phyloP scores from a whole-genome alignment of 371 early-diverging fungal genomes.

The Syncephalastrum racemosum region DNA sequence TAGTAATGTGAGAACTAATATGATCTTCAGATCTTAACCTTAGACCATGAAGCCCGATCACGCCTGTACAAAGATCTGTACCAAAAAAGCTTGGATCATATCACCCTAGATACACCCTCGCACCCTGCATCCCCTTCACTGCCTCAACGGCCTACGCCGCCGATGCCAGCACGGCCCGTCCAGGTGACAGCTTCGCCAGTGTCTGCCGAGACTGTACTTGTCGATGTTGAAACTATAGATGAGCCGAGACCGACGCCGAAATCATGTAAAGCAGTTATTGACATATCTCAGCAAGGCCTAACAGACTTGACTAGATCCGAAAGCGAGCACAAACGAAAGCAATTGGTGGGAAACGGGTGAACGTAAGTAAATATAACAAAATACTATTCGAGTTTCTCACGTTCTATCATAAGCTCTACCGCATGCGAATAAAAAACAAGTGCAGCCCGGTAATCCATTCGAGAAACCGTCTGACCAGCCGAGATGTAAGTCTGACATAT shows the following conservation, averaged over 20 bases:
- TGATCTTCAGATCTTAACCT: conserved; percentile 27
- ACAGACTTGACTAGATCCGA: conserved; percentile 24
- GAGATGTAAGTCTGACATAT: background rate
- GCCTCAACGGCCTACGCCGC: conserved; percentile 19
- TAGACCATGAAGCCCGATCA: conserved; percentile 43
- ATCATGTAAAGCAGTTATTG: conserved; percentile 10
- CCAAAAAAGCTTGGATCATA: conserved; percentile 37
- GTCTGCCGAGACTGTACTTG: conserved; percentile 9
- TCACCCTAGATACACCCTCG: conserved; percentile 20
- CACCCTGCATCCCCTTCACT: conserved; percentile 20
- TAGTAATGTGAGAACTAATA: background rate
- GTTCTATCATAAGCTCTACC: conserved; percentile 6
- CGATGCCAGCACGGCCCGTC: conserved; percentile 20
- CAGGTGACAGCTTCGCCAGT: conserved; percentile 26
- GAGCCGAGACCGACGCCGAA: conserved; percentile 3
- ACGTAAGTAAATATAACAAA: conserved; percentile 7
- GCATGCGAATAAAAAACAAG: conserved; percentile 5
- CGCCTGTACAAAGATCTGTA: conserved; percentile 48
- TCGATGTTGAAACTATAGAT: background rate
- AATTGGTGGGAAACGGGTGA: conserved; percentile 52
- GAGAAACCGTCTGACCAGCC: background rate
- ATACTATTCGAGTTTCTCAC: background rate
- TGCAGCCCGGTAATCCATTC: conserved; percentile 5
- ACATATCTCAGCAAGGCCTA: background rate
- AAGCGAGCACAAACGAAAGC: conserved; percentile 36